These are phyloP conservation scores for Cryptococcus amylolentus DNA, from an alignment of 1,284 basidiomycete genomes.

Conservation along the genomic window DNA sequence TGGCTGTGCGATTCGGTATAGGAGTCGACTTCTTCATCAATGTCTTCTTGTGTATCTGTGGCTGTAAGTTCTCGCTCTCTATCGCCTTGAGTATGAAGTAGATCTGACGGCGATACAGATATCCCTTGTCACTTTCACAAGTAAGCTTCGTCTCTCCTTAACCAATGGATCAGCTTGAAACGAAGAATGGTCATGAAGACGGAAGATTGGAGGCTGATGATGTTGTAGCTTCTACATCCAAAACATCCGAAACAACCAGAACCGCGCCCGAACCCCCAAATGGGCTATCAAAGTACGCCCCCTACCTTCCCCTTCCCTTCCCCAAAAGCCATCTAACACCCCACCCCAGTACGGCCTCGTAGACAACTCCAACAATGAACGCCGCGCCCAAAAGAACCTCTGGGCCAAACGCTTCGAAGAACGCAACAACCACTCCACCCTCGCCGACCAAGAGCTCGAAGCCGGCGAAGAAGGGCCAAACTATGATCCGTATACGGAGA, in stretches of 20 bases:
- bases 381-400: conserved; percentile 72
- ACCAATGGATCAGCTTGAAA: too few relatives aligned
- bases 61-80: conserved; percentile 58
- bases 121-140: conserved; percentile 52
- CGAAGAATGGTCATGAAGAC: not conserved
- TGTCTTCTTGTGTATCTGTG: conserved; percentile 78
- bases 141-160: conserved; percentile 20
- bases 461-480: conserved; percentile 63
- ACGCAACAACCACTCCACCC: conserved; percentile 66
- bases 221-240: conserved; percentile 83
- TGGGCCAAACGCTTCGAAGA: conserved; percentile 86
- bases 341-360: conserved; percentile 67
- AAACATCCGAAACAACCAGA: conserved; percentile 96
- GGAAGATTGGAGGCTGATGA: too few relatives aligned
- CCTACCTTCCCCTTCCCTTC: too few relatives aligned
- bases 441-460: conserved; percentile 67
- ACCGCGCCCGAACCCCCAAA: conserved; percentile 81
- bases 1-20: conserved; percentile 90
- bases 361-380: conserved; percentile 68
- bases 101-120: conserved; percentile 22
- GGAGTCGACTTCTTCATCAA: conserved; percentile 92
- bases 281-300: conserved; percentile 68
- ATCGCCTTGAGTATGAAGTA: not conserved
- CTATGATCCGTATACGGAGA: conserved; percentile 36
- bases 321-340: too few relatives aligned